Evolutionary conservation across 2,329 filamentous ascomycete genomes (phyloP), one percentile per base, ranked within the genome.

Genomic region (Grosmannia serpens): DNA sequence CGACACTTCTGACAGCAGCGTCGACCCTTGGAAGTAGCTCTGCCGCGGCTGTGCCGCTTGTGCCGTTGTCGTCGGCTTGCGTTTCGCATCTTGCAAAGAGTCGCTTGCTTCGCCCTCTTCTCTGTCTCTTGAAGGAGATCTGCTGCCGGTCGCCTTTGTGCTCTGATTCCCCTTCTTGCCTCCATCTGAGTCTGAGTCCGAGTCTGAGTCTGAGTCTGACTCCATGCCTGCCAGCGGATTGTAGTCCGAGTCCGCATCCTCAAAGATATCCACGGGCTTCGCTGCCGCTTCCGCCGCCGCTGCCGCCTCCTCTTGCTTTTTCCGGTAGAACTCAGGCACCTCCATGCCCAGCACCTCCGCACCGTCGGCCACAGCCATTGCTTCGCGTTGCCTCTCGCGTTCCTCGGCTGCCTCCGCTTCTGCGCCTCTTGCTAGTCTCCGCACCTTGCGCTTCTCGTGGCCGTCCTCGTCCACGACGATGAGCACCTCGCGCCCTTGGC

Each of bases 401-500:
- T 68, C 67, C 53, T 74, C 70, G 53, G 70, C 67, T 22, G 61
- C 62, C 10, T 67, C 69, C 44, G 67, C 70, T 1, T 71, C 70
- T 8, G 44, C 52, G 15, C 24, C 51, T 4, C 26, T 24, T 55
- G 76, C 75, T 11, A 77, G 62, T 65, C 80, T 84, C 58, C 83
- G 77, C 35, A 86, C 76, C 66, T 85, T 87, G 58, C 83, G 75
- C 69, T 84, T 85, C 69, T 85, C 83, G 63, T 84, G 79, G 0
- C 84, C 84, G 66, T 86, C 78, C 62, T 86, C 82, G 63, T 86
- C 84, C 22, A 85, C 74, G 17, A 85, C 82, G 54, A 87, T 85
- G 61, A 86, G 72, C 13, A 86, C 80, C 64, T 86, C 82, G 53
- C 83, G 74, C 1, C 84, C 83, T 64, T 77, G 84, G 59, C 73